Evolutionary conservation across 306 rosid genomes (phyloP), one percentile per base, ranked within the genome.

Genomic region (Gastrolobium bilobum): DNA sequence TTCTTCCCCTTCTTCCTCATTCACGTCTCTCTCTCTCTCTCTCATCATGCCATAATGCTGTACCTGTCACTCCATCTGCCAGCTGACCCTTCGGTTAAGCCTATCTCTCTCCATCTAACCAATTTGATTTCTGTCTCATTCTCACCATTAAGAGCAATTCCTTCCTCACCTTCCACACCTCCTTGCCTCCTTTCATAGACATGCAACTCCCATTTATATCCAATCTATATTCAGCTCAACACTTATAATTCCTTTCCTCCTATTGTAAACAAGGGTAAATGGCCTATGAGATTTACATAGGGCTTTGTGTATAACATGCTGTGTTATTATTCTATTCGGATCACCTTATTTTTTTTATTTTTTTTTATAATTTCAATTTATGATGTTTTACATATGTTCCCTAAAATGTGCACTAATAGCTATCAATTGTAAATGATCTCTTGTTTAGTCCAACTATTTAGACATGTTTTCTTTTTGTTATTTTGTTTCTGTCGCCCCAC

Each of bases 151-250:
- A 61, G 10, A 40, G 26, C 4, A 42, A 29, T 57, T 73, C 34
- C 68, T 31, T 73, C 68, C 8, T 72, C 13, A 72, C 39, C 62
- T 13, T 47, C 14, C 42, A 70, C 7, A 20, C 52, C 51, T 56
- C 8, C 75, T 38, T 69, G 76, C 75, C 46, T 69, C 11, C 29
- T 71, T 38, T 71, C 6, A 11, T 53, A 20, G 26, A 20, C 0
- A 20, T 20, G 26, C 26, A 20, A 20, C 26, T 20, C 26, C 26
- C 26, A 20, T 20, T 20, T 20, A 20, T 20, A 20, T 0, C 26
- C 26, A 20, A 20, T 20, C 26, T 20, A 20, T 20, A 20, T 61
- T 61, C 29, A 9, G 3, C 42, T 10, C 8, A 57, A 59, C 42
- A 59, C 40, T 40, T 31, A 31, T 57, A 38, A 57, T 57, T 30